Conservation (phyloP, 495 filamentous ascomycete genomes). For the Penicillium dipodomyicola region DNA sequence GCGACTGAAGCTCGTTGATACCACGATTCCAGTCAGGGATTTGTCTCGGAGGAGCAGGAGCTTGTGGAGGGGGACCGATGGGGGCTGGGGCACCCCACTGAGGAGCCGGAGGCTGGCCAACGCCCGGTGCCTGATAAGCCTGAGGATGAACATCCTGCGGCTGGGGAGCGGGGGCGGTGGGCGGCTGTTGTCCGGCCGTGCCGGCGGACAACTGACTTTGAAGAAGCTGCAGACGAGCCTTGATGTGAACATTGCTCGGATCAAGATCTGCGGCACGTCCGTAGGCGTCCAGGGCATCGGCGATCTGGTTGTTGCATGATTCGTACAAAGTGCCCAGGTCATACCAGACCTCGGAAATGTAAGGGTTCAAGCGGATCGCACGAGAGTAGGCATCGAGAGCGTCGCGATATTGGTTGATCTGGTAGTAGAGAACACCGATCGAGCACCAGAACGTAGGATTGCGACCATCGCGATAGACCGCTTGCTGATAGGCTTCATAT, state of each 20-base stretch:
- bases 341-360: conserved; percentile 99
- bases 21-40: conserved; percentile 71
- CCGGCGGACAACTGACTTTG: conserved; percentile 72
- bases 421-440: conserved; percentile 98
- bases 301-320: conserved; percentile 98
- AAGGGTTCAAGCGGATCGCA: conserved; percentile 95
- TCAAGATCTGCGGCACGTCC: conserved; percentile 92
- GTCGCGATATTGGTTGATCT: conserved; percentile 99
- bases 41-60: conserved; percentile 59
- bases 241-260: conserved; percentile 91
- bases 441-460: conserved; percentile 99
- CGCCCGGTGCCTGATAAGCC: conserved; percentile 72
- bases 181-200: conserved; percentile 58
- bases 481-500: conserved; percentile 98
- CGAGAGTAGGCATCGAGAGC: conserved; percentile 98
- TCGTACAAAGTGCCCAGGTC: conserved; percentile 97
- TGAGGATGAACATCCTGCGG: conserved; percentile 86
- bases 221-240: conserved; percentile 85
- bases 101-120: conserved; percentile 71
- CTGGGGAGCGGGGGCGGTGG: conserved; percentile 65
- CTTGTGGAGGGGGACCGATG: conserved; percentile 60
- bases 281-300: conserved; percentile 94
- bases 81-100: conserved; percentile 77
- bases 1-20: conserved; percentile 70
- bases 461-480: conserved; percentile 95